Base-by-base conservation (phyloP, 1,284 basidiomycete species). In the Cystobasidiaceae sp. region DNA sequence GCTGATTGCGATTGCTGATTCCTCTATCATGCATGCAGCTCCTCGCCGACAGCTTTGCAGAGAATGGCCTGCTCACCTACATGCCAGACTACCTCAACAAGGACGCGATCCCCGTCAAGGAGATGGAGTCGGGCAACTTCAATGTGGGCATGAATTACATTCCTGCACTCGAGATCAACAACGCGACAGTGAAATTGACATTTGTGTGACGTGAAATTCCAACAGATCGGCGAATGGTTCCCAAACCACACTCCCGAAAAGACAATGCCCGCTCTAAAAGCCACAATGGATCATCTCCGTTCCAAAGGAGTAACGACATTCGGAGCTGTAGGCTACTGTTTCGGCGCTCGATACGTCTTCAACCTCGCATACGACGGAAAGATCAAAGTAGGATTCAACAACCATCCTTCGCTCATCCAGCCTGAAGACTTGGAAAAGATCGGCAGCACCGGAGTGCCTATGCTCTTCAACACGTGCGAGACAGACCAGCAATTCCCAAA, bases 241-340 rank as follows among this genome's bases (percentile, higher is more conserved):
- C 57, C 58, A 0, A 79, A 74, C 0, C 86, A 88, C 71, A 73
- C 74, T 4, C 51, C 70, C 4, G 79, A 77, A 0, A 69, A 77
- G 19, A 84, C 83, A 27, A 81, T 81, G n/a, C 80, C 83, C 0
- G 44, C 71, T 1, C 71, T 88, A 45, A 81, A 87, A 74, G 82
- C 80, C 23, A 82, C 86, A 63, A 79, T 87, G 43, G 75, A 74
- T 1, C 81, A 78, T 0, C 79, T 88, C 45, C 84, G 83, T 70
- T 80, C 76, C 17, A 73, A 81, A 58, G 86, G 86, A 1, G 78
- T 87, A 37, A 83, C 79, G 3, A 72, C 74, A n/a, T 81, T 87
- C 66, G 85, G 79, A 23, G 85, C 84, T 0, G 83, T 81, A 0
- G 86, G 86, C 2, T 88, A 84, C 77, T 88, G 87, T 78, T 86